Conservation (phyloP, 306 rosid genomes). For the Pterocarpus macrocarpus region DNA sequence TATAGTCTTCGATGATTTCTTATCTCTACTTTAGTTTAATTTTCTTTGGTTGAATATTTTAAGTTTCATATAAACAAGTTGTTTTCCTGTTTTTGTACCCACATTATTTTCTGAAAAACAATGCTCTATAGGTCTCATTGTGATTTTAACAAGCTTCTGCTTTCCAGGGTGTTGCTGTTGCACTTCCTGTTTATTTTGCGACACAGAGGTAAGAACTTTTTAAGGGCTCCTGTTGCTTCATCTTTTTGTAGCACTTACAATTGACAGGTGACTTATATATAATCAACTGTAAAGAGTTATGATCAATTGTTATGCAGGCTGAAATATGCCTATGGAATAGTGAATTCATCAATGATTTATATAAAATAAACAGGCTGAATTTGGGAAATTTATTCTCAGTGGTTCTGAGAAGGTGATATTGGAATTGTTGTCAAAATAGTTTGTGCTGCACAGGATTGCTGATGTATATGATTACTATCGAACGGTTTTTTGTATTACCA, state of each 20-base stretch:
- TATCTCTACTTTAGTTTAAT: too few species aligned
- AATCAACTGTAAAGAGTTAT: slow-evolving; percentile 20
- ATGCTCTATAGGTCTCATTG: slow-evolving; percentile 2
- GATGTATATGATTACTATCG: slow-evolving; percentile 30
- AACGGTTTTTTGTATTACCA: background rate
- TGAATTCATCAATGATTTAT: slow-evolving; percentile 33
- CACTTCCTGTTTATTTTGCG: slow-evolving; percentile 97
- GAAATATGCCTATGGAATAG: slow-evolving; percentile 31
- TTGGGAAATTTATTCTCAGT: slow-evolving; percentile 34
- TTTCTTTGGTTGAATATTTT: background rate
- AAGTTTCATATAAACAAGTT: background rate
- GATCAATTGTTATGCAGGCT: slow-evolving; percentile 3
- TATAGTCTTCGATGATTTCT: slow-evolving; percentile 22
- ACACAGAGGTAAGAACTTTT: slow-evolving; percentile 79
- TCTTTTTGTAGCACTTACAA: slow-evolving; percentile 25
- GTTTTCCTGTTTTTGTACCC: background rate
- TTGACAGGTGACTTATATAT: slow-evolving; percentile 30
- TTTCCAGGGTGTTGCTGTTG: slow-evolving; percentile 92
- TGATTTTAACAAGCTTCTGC: slow-evolving; percentile 42
- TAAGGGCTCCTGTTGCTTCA: slow-evolving; percentile 25
- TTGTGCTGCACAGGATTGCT: slow-evolving; percentile 23
- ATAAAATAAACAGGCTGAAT: slow-evolving; percentile 21
- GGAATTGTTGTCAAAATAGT: slow-evolving; percentile 20
- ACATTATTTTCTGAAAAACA: background rate
- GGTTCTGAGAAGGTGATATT: slow-evolving; percentile 38